Evolutionary conservation across 371 early-diverging fungal species (phyloP), one percentile per base, ranked within the genome.

Genomic region (Batrachochytrium dendrobatidis): DNA sequence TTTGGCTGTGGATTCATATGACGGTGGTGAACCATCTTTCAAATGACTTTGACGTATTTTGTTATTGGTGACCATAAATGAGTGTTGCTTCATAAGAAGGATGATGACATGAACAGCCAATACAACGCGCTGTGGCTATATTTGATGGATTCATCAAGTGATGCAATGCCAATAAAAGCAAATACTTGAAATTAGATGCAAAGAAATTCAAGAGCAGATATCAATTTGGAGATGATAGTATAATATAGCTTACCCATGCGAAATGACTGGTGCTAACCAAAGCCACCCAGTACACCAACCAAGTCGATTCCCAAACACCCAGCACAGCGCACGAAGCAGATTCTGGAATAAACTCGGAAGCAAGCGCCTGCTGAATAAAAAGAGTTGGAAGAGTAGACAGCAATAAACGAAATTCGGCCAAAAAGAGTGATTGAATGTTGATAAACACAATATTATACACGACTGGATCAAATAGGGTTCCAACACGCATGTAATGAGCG

Each of bases 51-150:
- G 39, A 39, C 39, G 39, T 39, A 39, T 39, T 39, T 39, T 39
- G 30, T 51, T 51, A 22, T 51, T 51, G 51, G 32, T 24, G 30
- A 32, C 51, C 6, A 24, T 6, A 32, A 17, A 51, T 2, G 51
- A 51, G 30, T 51, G 30, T 32, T 51, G 51, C 51, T 51, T 51
- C 51, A 51, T 51, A n/a, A 51, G 51, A 10, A 51, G 51, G 30
- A 24, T 32, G 5, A 51, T 24, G 30, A 51, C 32, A 32, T 8
- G n/a, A 10, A 51, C 7, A 6, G 8, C 3, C 10, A 51, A n/a
- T 2, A 51, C 28, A 3, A 51, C 30, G n/a, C 51, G 51, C 10
- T 51, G 51, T 3, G 25, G 8, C 51, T 51, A 32, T 22, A 7
- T 22, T 48, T 48, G 49, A 48, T 25, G 49, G 49, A 7, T n/a